Percentiles rank a stretch among this genome's conserved stretches.
Evolutionary conservation across 345 rosid genomes (phyloP).

Genomic region (Dimocarpus longan): DNA sequence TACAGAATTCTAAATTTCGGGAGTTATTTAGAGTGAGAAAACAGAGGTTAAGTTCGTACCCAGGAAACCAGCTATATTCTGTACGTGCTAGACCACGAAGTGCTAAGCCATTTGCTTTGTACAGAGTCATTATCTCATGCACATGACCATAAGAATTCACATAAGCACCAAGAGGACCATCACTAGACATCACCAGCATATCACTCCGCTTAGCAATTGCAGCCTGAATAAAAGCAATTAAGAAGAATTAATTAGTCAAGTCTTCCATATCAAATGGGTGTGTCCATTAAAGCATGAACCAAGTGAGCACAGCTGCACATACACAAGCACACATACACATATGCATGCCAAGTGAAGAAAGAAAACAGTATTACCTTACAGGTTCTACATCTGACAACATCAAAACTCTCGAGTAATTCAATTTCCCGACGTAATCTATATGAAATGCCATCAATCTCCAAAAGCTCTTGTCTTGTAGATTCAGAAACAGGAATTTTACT

Average conservation of each 20-base stretch:
- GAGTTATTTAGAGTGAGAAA: background rate
- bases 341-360: background rate
- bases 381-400: constrained; percentile 72
- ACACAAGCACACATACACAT: background rate
- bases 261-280: background rate
- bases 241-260: background rate
- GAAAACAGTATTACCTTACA: constrained; percentile 61
- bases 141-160: constrained; percentile 78
- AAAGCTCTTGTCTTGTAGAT: constrained; percentile 87
- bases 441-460: constrained; percentile 87
- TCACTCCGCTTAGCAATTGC: constrained; percentile 86
- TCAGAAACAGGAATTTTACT: constrained; percentile 94
- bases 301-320: background rate
- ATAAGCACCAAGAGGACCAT: constrained; percentile 97
- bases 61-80: constrained; percentile 98
- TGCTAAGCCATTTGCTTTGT: constrained; percentile 68
- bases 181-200: constrained; percentile 95
- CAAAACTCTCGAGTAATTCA: constrained; percentile 70
- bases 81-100: constrained; percentile 42
- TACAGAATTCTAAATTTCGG: background rate
- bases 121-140: constrained; percentile 80
- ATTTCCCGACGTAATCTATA: constrained; percentile 88
- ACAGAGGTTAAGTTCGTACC: constrained; percentile 51
- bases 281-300: background rate
- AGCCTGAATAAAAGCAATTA: constrained; percentile 45